Percentiles rank a stretch among this genome's conserved stretches.
These are phyloP conservation scores for Pyricularia sp. DNA, from an alignment of 2,329 filamentous ascomycete genomes.

Conservation along the genomic window DNA sequence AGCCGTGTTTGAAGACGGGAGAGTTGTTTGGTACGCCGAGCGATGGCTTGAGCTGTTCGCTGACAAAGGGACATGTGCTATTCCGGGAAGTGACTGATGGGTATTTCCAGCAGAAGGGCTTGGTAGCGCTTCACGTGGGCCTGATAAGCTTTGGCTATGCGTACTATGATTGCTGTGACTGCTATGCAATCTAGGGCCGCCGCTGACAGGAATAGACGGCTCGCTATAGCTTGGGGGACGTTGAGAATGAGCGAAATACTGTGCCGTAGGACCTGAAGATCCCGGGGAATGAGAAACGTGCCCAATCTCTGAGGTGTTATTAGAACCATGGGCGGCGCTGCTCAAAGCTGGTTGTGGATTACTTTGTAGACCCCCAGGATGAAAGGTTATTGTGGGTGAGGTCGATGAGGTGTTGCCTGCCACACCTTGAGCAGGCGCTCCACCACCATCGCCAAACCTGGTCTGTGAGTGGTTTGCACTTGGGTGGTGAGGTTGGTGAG, in stretches of 20 bases:
- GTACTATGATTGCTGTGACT: background rate
- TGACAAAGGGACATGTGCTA: background rate
- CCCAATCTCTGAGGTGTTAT: background rate
- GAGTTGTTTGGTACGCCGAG: background rate
- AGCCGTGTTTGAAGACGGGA: conserved; percentile 5
- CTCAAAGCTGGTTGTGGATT: background rate
- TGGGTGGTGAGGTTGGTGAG: background rate
- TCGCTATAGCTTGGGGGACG: background rate
- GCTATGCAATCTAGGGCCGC: background rate
- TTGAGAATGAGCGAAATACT: background rate
- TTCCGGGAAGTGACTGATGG: background rate
- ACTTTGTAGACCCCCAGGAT: background rate
- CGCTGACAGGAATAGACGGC: background rate
- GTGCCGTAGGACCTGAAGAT: background rate
- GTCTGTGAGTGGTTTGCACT: background rate
- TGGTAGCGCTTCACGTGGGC: background rate
- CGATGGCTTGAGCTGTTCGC: background rate
- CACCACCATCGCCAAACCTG: background rate
- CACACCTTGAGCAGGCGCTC: background rate
- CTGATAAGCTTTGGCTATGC: background rate
- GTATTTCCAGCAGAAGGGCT: background rate
- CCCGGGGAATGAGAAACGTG: background rate
- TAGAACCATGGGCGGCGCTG: background rate
- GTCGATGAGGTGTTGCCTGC: background rate
- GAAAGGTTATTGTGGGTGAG: background rate